Conservation (phyloP, 495 filamentous ascomycete genomes). For the Aspergillus sclerotioniger region DNA sequence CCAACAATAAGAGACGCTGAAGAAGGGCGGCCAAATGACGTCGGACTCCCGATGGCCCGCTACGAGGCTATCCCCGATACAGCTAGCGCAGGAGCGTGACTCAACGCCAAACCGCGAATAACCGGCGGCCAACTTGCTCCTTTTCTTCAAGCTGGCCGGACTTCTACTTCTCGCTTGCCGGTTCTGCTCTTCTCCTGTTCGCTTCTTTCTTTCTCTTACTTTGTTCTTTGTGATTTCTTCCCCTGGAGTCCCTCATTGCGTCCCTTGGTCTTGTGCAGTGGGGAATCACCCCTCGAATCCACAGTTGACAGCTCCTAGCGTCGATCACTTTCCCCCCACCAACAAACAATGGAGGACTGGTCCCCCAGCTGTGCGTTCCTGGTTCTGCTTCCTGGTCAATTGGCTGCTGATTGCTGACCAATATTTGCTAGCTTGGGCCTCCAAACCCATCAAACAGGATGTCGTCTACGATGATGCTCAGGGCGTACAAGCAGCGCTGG, state of each 20-base stretch:
- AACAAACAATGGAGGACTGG: slow-evolving; percentile 15
- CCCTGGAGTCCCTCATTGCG: no score
- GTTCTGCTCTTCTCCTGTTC: no score
- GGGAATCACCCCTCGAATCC: no score
- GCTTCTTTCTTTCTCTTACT: no score
- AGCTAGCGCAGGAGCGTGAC: not conserved
- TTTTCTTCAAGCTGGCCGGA: no score
- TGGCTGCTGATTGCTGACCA: not conserved
- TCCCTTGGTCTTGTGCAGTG: no score
- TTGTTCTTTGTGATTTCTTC: no score
- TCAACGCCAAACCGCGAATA: slow-evolving; percentile 3
- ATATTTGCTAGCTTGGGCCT: slow-evolving; percentile 66
- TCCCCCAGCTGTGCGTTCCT: slow-evolving; percentile 31
- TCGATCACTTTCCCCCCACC: no score
- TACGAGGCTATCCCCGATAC: not conserved
- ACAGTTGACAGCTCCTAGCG: no score
- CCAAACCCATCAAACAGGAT: slow-evolving; percentile 88
- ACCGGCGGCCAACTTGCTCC: not conserved
- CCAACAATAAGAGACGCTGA: no score
- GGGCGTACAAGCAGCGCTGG: slow-evolving; percentile 61
- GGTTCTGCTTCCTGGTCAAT: not conserved
- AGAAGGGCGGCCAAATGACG: no score
- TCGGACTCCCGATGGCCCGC: no score
- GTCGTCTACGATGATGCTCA: slow-evolving; percentile 72
- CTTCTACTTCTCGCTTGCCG: not conserved